Base-by-base conservation (phyloP, 2,329 filamentous ascomycete genomes). In the Colletotrichum lini region DNA sequence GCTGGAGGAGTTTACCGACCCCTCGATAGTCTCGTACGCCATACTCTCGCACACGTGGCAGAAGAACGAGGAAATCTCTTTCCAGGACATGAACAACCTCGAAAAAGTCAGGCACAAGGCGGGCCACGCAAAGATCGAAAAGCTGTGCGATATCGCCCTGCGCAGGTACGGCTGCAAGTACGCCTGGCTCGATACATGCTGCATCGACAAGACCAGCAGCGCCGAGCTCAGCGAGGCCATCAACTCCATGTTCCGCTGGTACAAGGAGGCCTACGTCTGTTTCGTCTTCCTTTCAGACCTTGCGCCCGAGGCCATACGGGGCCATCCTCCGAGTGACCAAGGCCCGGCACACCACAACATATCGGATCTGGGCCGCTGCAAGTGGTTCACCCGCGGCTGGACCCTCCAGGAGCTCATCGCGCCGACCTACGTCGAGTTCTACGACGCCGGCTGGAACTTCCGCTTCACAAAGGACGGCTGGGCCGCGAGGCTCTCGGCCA, bases 1-100 rank as follows among this genome's bases (percentile, higher is more conserved):
- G 6, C 59, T 76, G 0, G 57, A 72, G 13, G 71, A 73, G 18
- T 73, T 74, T 49, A 18, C 64, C 5, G 69, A 67, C 10, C 30
- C 56, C 1, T 76, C 78, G 42, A 73, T 73, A 10, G 52, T 71
- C 10, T 62, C 50, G 3, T 78, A 79, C 26, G 76, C 76, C 5
- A 77, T 77, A 6, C 72, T 78, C 18, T 79, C 76, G 5, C 78
- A 79, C 65, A 78, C 74, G 0, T 79, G 77, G 77, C 76, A 68
- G 2, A 56, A 67, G 2, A 58, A 67, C 0, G 73, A 73, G 2
- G 78, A 79, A 23, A 73, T 79, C 42, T 60, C 67, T 1, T 77
- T 76, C 50, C 71, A 73, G 13, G 74, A 78, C 12, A 72, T 77
- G 47, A 12, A 18, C 10, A 7, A 5, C 13, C 0, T 44, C 9